phyloP scores from a whole-genome alignment of 768 basidiomycete species.

The Trametes punicea region DNA sequence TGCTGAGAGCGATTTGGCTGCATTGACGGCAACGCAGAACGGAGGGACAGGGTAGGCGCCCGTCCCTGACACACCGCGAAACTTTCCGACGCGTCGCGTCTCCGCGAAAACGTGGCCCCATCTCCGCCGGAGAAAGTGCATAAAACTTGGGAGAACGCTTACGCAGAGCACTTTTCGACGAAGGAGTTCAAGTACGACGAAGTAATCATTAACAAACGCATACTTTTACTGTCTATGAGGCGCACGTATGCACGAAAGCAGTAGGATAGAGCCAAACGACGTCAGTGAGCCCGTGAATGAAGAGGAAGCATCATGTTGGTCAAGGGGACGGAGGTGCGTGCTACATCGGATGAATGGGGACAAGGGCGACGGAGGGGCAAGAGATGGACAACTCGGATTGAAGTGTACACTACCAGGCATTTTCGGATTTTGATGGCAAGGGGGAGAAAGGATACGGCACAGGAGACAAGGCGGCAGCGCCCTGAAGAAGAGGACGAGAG shows the following conservation, averaged over 20 bases:
- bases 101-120: background rate
- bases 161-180: constrained; percentile 3
- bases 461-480: background rate
- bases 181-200: constrained; percentile 19
- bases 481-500: constrained; percentile 1
- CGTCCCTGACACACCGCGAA: background rate
- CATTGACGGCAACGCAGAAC: constrained; percentile 10
- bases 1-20: constrained; percentile 9
- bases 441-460: background rate
- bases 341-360: constrained; percentile 15
- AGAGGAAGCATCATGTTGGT: constrained; percentile 19
- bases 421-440: constrained; percentile 9
- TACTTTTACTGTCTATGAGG: constrained; percentile 33
- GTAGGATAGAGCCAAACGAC: constrained; percentile 21
- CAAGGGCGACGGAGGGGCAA: constrained; percentile 8
- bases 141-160: background rate
- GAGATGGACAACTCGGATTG: constrained; percentile 3
- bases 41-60: background rate
- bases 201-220: constrained; percentile 30
- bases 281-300: constrained; percentile 21
- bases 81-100: constrained; percentile 6
- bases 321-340: constrained; percentile 7
- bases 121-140: background rate
- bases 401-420: constrained; percentile 11
- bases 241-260: constrained; percentile 29